Evolutionary conservation across 129 eudicot species (phyloP), one percentile per base, ranked within the genome.

Genomic region (Smallanthus sonchifolius): DNA sequence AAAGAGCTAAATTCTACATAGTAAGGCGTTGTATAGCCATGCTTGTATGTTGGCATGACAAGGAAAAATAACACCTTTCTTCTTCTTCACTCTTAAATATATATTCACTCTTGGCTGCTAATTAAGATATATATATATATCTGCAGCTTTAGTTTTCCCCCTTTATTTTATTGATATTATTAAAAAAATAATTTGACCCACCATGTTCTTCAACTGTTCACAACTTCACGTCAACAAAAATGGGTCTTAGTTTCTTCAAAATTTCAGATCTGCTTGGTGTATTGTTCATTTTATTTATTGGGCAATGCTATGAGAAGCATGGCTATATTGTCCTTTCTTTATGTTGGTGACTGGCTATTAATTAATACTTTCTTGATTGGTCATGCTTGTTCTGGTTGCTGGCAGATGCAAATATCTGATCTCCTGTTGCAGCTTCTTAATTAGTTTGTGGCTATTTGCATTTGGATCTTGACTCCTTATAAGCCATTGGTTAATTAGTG

Each of bases 1-100:
- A 90, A 78, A 71, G 91, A 55, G 87, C 96, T 37, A 90, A 83
- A 70, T 90, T 90, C 65, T 90, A 90, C 73, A 90, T 90, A 81
- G 79, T 90, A 51, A 76, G 96, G 44, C 87, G 96, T 4, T 90
- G 96, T 80, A 78, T 90, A 47, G 96, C 96, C n/a, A 90, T 90
- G 88, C 87, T 90, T 56, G 88, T 90, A 11, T 90, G 96, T 71
- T 85, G 91, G 86, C 89, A 59, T 65, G 96, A 87, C 51, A 73
- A 79, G 39, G 80, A 73, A 28, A 79, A 79, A 28, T 78, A 63
- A 72, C 80, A 15, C 67, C 16, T 70, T 37, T 40, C 39, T 16
- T 9, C 5, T 9, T 64, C 69, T 15, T 24, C 10, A 9, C 15
- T 65, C 57, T 4, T 1, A 24, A 24, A 24, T 24, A 24, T n/a